phyloP scores from a whole-genome alignment of 73 alveolate genomes.

The Paramecium sexaurelia region DNA sequence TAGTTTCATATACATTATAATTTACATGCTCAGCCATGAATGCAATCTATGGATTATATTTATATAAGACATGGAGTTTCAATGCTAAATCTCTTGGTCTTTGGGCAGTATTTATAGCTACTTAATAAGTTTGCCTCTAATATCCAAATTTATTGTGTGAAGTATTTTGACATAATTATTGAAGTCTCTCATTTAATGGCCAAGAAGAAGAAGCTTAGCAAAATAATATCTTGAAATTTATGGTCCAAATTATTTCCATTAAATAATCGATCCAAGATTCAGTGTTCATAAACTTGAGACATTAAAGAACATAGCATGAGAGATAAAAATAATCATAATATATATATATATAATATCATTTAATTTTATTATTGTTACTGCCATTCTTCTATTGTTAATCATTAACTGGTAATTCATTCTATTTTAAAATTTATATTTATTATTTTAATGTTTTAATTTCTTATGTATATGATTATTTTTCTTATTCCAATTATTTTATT shows the following conservation, averaged over 20 bases:
- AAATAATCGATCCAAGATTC: conserved; percentile 42
- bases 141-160: conserved; percentile 17
- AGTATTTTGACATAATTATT: neutral
- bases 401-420: neutral
- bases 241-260: conserved; percentile 49
- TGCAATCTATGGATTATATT: neutral
- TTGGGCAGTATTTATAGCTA: conserved; percentile 38
- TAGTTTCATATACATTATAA: neutral
- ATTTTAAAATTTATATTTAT: neutral
- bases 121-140: neutral
- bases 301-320: conserved; percentile 38
- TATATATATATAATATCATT: neutral
- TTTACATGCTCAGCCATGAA: neutral
- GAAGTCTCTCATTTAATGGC: conserved; percentile 18
- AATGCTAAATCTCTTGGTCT: conserved; percentile 19
- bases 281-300: conserved; percentile 16
- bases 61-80: conserved; percentile 16
- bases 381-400: neutral
- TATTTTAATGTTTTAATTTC: neutral
- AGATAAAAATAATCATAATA: neutral
- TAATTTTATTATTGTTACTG: neutral
- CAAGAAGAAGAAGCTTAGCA: conserved; percentile 34
- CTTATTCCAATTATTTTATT: neutral
- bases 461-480: neutral
- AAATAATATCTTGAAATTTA: conserved; percentile 40